A percentile compares a stretch with the other conserved stretches of the same genome.
Conservation (phyloP, 108 stramenopile genomes). For the Nitzschia sp. region DNA sequence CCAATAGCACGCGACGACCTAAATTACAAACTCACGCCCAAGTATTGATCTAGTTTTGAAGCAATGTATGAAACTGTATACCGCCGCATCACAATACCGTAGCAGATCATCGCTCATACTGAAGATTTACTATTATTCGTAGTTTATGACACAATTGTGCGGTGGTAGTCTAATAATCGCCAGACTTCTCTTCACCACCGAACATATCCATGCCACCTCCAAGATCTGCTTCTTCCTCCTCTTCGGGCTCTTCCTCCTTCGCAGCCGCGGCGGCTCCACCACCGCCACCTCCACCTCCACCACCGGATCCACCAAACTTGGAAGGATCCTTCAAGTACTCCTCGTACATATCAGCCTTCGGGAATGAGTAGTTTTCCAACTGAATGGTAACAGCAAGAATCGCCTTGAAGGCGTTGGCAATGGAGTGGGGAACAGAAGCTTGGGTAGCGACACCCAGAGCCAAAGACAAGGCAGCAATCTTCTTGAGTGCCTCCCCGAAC, state of each 20-base stretch:
- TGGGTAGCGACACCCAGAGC: constrained; percentile 92
- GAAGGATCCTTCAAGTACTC: constrained; percentile 83
- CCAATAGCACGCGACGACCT: no score
- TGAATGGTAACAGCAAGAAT: constrained; percentile 89
- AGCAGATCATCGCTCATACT: no score
- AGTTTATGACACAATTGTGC: no score
- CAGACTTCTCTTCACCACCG: constrained; percentile 66
- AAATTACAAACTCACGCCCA: no score
- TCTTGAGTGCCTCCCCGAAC: constrained; percentile 83
- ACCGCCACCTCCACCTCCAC: constrained; percentile 69
- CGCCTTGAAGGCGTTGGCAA: constrained; percentile 97
- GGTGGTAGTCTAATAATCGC: constrained; percentile 58
- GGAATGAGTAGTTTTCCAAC: constrained; percentile 89
- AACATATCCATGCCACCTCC: constrained; percentile 60
- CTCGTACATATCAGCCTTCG: constrained; percentile 86
- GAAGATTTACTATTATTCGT: no score
- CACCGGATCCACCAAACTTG: constrained; percentile 73
- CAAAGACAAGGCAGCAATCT: constrained; percentile 87
- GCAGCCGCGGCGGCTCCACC: constrained; percentile 46
- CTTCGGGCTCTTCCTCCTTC: constrained; percentile 57
- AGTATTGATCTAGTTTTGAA: no score
- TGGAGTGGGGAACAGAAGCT: constrained; percentile 94
- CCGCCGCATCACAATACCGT: no score
- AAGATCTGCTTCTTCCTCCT: constrained; percentile 52
- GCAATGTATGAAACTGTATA: no score